Conservation (phyloP, 371 early-diverging fungal genomes). For the Coemansia sp. region DNA sequence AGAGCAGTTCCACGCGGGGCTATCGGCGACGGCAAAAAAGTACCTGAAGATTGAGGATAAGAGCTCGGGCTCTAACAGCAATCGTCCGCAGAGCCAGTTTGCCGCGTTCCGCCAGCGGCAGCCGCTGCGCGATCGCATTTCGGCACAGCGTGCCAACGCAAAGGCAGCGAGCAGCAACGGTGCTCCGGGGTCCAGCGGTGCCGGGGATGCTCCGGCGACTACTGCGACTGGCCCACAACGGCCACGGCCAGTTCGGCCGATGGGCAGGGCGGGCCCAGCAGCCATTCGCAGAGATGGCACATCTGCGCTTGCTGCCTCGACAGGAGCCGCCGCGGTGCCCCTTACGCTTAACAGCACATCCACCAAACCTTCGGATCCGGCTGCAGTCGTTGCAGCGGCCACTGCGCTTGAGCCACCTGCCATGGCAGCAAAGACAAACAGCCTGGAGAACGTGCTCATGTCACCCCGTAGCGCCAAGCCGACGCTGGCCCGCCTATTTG, state of each 20-base stretch:
- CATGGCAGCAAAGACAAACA: conserved; percentile 10
- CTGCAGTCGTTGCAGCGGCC: conserved; percentile 6
- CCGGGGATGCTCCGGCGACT: not conserved
- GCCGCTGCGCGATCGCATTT: conserved; percentile 36
- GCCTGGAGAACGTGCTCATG: conserved; percentile 30
- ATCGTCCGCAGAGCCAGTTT: conserved; percentile 16
- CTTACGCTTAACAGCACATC: conserved; percentile 1
- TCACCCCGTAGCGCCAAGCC: conserved; percentile 28
- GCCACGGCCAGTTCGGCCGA: conserved; percentile 40
- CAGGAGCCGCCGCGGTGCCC: conserved; percentile 3
- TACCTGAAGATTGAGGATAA: conserved; percentile 45
- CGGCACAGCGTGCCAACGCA: conserved; percentile 17
- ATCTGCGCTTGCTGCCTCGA: not conserved
- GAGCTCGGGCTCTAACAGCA: not conserved
- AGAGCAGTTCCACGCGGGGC: conserved; percentile 34
- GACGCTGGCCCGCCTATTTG: conserved; percentile 17
- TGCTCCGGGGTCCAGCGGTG: not conserved
- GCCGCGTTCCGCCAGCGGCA: conserved; percentile 31
- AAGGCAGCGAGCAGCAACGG: conserved; percentile 1
- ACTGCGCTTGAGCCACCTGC: conserved; percentile 9
- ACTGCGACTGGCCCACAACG: conserved; percentile 7
- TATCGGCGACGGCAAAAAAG: conserved; percentile 48
- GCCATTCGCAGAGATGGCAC: conserved; percentile 25
- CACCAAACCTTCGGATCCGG: not conserved
- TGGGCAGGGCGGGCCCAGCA: conserved; percentile 18